These are phyloP conservation scores for Paecilomyces sp. DNA, from an alignment of 2,329 filamentous ascomycete species.

Conservation along the genomic window DNA sequence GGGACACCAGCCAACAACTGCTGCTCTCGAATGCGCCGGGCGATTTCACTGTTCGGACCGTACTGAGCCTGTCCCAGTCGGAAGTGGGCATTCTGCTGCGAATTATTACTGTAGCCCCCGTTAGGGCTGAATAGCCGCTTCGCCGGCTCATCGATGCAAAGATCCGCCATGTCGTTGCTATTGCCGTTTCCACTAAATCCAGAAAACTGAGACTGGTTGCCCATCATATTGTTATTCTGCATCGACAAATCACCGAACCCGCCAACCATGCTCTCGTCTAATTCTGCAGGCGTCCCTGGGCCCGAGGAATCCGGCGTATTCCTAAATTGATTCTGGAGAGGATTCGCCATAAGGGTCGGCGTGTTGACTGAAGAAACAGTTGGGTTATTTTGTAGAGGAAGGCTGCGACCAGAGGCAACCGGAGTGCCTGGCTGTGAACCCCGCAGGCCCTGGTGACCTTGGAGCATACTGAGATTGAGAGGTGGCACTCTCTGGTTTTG, in stretches of 20 bases:
- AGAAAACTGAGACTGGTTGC: constrained; percentile 32
- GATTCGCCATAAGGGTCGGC: constrained; percentile 76
- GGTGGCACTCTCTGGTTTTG: constrained; percentile 55
- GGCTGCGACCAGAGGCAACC: constrained; percentile 58
- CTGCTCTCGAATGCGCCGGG: constrained; percentile 57
- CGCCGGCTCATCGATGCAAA: constrained; percentile 83
- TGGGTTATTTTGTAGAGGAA: constrained; percentile 83
- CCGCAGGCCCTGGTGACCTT: constrained; percentile 68
- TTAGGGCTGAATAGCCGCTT: constrained; percentile 88
- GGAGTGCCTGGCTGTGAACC: constrained; percentile 84
- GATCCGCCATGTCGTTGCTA: constrained; percentile 50
- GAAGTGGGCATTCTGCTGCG: constrained; percentile 62
- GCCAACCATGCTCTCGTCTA: constrained; percentile 66
- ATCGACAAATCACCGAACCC: constrained; percentile 56
- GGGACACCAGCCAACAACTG: constrained; percentile 53
- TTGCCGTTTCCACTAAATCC: constrained; percentile 42
- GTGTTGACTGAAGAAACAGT: constrained; percentile 97
- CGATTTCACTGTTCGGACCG: constrained; percentile 68
- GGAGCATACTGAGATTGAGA: constrained; percentile 73
- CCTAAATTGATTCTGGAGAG: constrained; percentile 52
- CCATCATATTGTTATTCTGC: constrained; percentile 40
- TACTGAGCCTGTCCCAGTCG: constrained; percentile 71
- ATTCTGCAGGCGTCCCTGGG: constrained; percentile 63
- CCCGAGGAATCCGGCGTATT: constrained; percentile 59
- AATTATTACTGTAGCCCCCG: constrained; percentile 60